phyloP scores from a whole-genome alignment of 1,284 basidiomycete species.

The Leccinum subrobustum region DNA sequence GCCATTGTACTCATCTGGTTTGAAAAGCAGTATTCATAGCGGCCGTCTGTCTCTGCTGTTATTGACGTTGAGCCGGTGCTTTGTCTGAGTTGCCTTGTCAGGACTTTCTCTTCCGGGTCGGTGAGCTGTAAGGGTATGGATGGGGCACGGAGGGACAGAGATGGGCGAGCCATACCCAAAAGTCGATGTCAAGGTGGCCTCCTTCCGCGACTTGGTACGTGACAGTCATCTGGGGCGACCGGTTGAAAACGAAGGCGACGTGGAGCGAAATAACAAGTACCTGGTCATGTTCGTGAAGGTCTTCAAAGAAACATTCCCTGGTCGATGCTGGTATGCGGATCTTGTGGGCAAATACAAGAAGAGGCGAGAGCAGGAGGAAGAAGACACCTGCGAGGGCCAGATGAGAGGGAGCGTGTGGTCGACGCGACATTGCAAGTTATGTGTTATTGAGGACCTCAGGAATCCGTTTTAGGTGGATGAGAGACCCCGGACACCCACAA shows the following conservation, averaged over 20 bases:
- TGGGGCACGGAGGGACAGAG: neutral
- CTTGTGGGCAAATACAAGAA: slow-evolving; percentile 58
- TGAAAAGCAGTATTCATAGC: slow-evolving; percentile 96
- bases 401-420: slow-evolving; percentile 5
- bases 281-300: slow-evolving; percentile 93
- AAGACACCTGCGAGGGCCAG: slow-evolving; percentile 38
- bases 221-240: slow-evolving; percentile 83
- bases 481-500: slow-evolving; percentile 30
- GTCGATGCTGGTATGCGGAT: slow-evolving; percentile 73
- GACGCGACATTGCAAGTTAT: slow-evolving; percentile 19
- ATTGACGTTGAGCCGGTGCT: slow-evolving; percentile 90
- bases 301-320: slow-evolving; percentile 98
- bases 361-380: slow-evolving; percentile 43
- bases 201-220: slow-evolving; percentile 98
- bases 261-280: slow-evolving; percentile 38
- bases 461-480: slow-evolving; percentile 8
- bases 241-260: slow-evolving; percentile 6
- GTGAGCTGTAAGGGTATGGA: slow-evolving; percentile 53
- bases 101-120: slow-evolving; percentile 66
- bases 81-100: slow-evolving; percentile 82
- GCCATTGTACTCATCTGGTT: slow-evolving; percentile 96
- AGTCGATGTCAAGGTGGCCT: slow-evolving; percentile 96
- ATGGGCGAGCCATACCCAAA: slow-evolving; percentile 63
- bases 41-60: slow-evolving; percentile 83
- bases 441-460: slow-evolving; percentile 5